Conservation (phyloP, 805 yeast species). For the Ogataea thermomethanolica region DNA sequence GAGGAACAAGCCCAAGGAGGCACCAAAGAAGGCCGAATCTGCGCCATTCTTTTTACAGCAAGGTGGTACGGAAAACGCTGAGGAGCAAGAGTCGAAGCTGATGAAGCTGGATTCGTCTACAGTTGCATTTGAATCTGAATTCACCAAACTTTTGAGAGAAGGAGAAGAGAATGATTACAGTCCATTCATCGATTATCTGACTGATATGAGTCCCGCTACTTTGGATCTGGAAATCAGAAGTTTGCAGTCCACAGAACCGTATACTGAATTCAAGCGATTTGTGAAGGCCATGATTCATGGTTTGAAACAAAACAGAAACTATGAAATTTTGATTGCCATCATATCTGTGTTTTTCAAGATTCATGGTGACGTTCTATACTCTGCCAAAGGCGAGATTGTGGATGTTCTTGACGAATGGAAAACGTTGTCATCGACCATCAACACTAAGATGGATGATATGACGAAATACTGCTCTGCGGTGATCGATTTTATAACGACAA, state of each 20-base stretch:
- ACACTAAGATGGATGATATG: conserved; percentile 57
- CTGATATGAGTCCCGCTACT: conserved; percentile 65
- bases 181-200: conserved; percentile 52
- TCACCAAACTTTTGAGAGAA: conserved; percentile 62
- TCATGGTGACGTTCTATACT: conserved; percentile 75
- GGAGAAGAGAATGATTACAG: conserved; percentile 43
- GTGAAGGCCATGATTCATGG: conserved; percentile 66
- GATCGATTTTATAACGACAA: conserved; percentile 51
- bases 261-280: conserved; percentile 60
- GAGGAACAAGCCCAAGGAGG: conserved; percentile 87
- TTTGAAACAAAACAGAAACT: conserved; percentile 50
- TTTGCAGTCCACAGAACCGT: conserved; percentile 61
- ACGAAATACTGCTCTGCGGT: conserved; percentile 83
- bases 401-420: conserved; percentile 43
- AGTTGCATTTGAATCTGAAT: conserved; percentile 63
- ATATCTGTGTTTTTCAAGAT: conserved; percentile 67
- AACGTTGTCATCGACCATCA: conserved; percentile 36
- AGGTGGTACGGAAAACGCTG: conserved; percentile 51
- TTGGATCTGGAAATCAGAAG: conserved; percentile 88
- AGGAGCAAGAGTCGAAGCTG: conserved; percentile 38
- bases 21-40: conserved; percentile 78
- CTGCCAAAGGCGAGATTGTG: conserved; percentile 23
- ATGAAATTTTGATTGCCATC: conserved; percentile 80
- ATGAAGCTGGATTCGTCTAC: conserved; percentile 37
- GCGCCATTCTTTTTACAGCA: conserved; percentile 77